phyloP scores from a whole-genome alignment of 148 eudicot species.

The Nepenthes gracilis region DNA sequence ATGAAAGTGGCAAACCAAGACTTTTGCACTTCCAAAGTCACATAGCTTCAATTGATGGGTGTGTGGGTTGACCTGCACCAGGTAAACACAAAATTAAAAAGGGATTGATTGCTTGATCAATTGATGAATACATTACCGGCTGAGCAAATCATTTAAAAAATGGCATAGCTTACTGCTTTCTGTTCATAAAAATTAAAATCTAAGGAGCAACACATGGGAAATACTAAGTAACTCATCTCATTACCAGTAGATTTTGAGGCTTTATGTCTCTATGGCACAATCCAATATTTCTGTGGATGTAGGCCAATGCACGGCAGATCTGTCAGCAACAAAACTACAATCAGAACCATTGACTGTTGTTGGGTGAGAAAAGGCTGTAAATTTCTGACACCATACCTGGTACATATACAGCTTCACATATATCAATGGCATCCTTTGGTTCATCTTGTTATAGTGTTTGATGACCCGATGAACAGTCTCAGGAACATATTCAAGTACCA shows the following conservation, averaged over 20 bases:
- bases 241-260: slow-evolving; percentile 68
- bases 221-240: neutral
- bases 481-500: slow-evolving; percentile 73
- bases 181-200: neutral
- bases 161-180: too few relatives aligned
- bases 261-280: slow-evolving; percentile 68
- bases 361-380: neutral
- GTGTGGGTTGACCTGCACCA: slow-evolving; percentile 68
- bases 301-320: slow-evolving; percentile 61
- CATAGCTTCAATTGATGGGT: slow-evolving; percentile 79
- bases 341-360: neutral
- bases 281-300: slow-evolving; percentile 53
- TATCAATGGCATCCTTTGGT: slow-evolving; percentile 67
- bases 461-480: slow-evolving; percentile 73
- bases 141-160: too few relatives aligned
- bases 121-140: too few relatives aligned
- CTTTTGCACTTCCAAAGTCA: slow-evolving; percentile 95
- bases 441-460: slow-evolving; percentile 60
- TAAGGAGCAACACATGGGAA: neutral
- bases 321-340: slow-evolving; percentile 9
- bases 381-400: slow-evolving; percentile 31
- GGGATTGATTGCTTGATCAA: neutral
- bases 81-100: neutral
- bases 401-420: slow-evolving; percentile 68
- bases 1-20: slow-evolving; percentile 36